Conservation (phyloP, 768 basidiomycete genomes). For the Favolaschia claudopus region DNA sequence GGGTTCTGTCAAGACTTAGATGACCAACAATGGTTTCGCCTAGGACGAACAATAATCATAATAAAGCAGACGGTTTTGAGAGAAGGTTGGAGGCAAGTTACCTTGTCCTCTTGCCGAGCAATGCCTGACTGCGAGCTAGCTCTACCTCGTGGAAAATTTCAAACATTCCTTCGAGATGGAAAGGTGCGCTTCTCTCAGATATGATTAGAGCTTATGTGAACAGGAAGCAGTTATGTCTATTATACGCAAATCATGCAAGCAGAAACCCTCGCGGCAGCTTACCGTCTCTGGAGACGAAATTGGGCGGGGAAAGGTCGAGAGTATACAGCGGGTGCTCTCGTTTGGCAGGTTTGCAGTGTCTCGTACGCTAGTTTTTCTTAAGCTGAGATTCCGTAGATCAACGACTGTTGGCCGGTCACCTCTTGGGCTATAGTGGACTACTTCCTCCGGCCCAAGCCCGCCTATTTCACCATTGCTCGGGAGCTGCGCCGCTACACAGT, state of each 20-base stretch:
- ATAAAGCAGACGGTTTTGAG: conserved; percentile 91
- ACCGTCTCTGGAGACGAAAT: conserved; percentile 89
- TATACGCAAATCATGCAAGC: conserved; percentile 98
- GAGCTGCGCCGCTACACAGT: conserved; percentile 82
- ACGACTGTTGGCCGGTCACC: conserved; percentile 94
- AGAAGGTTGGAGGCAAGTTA: conserved; percentile 73
- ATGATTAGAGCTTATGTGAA: conserved; percentile 13
- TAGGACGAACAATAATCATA: conserved; percentile 80
- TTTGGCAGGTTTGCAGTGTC: conserved; percentile 81
- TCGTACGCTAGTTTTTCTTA: neutral
- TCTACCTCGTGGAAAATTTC: conserved; percentile 97
- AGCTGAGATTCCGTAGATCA: conserved; percentile 55
- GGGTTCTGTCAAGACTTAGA: too few species aligned
- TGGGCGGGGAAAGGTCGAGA: conserved; percentile 90
- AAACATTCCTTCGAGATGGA: conserved; percentile 88
- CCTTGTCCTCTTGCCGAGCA: neutral
- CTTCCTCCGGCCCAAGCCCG: conserved; percentile 92
- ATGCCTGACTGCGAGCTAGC: conserved; percentile 43
- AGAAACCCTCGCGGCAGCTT: conserved; percentile 87
- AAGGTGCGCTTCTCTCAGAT: conserved; percentile 52
- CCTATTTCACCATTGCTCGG: conserved; percentile 86
- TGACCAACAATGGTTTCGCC: too few species aligned
- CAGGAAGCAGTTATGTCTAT: conserved; percentile 76
- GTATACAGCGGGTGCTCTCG: conserved; percentile 89
- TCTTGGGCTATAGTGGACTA: conserved; percentile 96